Evolutionary conservation across 1,284 basidiomycete genomes (phyloP), one percentile per base, ranked within the genome.

Genomic region (Malassezia furfur): DNA sequence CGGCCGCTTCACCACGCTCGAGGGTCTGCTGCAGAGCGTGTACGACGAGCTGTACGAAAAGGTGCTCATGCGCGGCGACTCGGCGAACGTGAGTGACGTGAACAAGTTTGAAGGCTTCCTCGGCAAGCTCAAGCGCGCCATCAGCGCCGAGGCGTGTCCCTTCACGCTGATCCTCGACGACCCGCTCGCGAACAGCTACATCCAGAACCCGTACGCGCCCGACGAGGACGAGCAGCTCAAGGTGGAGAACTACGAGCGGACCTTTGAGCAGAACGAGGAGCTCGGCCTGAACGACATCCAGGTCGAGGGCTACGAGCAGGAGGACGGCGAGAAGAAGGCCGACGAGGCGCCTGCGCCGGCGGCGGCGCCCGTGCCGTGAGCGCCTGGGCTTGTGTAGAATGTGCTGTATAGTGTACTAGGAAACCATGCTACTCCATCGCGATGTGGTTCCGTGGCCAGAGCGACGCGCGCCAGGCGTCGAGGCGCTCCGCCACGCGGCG

Each of bases 1-100:
- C 19, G 94, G 93, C n/a, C 83, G 94, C 10, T 99, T 98, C 78
- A 98, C 94, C 0, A 98, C 94, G 1, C 79, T 96, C 22, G 94
- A 98, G 77, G 94, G 94, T 34, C 84, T 99, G 55, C 79, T 98
- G 41, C 83, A 88, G 62, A 94, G 96, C 74, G 83, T 98, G 15
- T 91, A 93, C 78, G 91, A 94, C 64, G 93, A 99, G 75, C 81
- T 99, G 9, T 85, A 85, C 21, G 85, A 87, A 63, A 96, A 94
- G 69, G 84, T 87, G n/a, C 85, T 93, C 69, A 81, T 84, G 14
- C 59, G 67, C 4, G 86, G 86, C n/a, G 88, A 91, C 68, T 82
- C 85, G 35, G 62, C 64, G 12, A 45, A 37, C 15, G 53, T 54
- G 19, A 48, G 51, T 0, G 51, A 55, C 17, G 53, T 49, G 10